Base-by-base conservation (phyloP, 2,329 filamentous ascomycete species). In the Scorias spongiosa region DNA sequence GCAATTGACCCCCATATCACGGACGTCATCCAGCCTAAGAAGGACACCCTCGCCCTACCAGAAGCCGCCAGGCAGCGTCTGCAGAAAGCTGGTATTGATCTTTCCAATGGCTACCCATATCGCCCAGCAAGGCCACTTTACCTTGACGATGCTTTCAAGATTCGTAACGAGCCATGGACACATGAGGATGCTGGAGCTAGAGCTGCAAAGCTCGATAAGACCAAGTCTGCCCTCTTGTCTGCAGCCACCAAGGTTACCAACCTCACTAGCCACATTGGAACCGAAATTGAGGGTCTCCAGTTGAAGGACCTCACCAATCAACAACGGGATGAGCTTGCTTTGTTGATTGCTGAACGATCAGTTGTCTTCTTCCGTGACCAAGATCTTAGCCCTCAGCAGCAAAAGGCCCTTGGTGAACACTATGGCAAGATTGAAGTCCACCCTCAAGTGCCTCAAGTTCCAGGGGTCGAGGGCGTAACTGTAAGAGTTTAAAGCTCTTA, bases 71-170 rank as follows among this genome's bases (percentile, higher is more conserved):
- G 70, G 1, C 64, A 69, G 41, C 70, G 81, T 4, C 67, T 85
- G 0, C 73, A 76, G 51, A 83, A 81, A 48, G 79, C 78, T 0
- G 80, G 77, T 1, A 71, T 85, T 42, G 79, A 86, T 55, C 66
- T 85, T 2, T 81, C 77, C 1, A 63, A 75, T 1, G 81, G 81
- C 0, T 85, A 85, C 50, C 81, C 81, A 0, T 84, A 84, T 52
- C 74, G 80, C 0, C 80, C 80, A 1, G 71, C 75, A 0, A 70
- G 70, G 41, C 81, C 81, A 0, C 63, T 84, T 1, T 85, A 78
- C 51, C 64, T 84, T 0, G 75, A 86, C 44, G 81, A 85, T 50
- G 78, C 80, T 2, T 76, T 75, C 60, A 74, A 74, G 40, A 80
- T 86, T 54, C 66, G 81, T 14, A 67, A 74, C 57, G 39, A 54